Evolutionary conservation across 1,284 basidiomycete genomes (phyloP), one percentile per base, ranked within the genome.

Genomic region (Pyrrhoderma noxium): DNA sequence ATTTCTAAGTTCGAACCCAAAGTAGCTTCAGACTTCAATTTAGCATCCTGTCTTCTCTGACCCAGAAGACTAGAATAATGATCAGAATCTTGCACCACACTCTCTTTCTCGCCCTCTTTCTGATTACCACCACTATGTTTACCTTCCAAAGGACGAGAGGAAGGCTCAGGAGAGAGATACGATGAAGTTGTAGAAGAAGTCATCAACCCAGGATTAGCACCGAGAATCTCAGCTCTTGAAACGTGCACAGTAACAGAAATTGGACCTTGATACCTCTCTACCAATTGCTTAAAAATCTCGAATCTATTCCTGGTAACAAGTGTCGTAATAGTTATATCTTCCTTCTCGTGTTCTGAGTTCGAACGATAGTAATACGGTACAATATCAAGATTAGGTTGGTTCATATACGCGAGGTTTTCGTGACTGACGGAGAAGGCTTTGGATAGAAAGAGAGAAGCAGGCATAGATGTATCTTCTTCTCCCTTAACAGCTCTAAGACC

Each of bases 321-420:
- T 1, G 89, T 92, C 1, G 89, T 87, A 51, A 93, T 79, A 1
- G 89, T 90, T 43, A 92, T 80, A 57, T 91, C 89, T 40, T 83
- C 74, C 9, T 64, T 56, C 27, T 79, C 71, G 52, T 79, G 70
- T 4, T 55, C 54, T 3, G 70, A 71, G 38, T 67, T 63, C 37
- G 83, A 83, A 50, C 79, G 77, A 64, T 88, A 88, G 65, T 84
- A 91, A 68, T 82, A 92, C 0, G 89, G 89, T 16, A 88, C 73
- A 48, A 90, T 77, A 58, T 80, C 80, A 60, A 89, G 86, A 2
- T 80, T 77, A 16, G 49, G 52, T 53, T 56, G 11, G 51, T 50
- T 53, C 52, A 49, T 19, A 49, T 42, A 49, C 45, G 27, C 42
- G 38, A 46, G 58, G 44, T 48, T 51, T 22, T 52, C 51, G 18